These are phyloP conservation scores for Conoideocrella luteorostrata DNA, from an alignment of 2,329 filamentous ascomycete species.

Conservation along the genomic window DNA sequence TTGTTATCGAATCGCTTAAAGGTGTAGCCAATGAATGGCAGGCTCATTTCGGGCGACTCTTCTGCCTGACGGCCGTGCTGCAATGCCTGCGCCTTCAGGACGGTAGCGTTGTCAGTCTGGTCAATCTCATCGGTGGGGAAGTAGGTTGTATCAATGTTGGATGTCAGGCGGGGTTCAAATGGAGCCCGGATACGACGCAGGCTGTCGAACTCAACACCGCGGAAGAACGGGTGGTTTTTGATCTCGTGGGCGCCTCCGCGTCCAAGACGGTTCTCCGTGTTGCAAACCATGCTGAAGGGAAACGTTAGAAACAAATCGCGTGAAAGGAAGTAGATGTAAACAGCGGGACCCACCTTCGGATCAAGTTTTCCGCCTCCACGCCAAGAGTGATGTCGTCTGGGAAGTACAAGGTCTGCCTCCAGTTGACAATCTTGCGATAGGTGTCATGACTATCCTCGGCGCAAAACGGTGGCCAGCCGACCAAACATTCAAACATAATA, in stretches of 20 bases:
- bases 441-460: slow-evolving; percentile 96
- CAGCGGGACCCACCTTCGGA: slow-evolving; percentile 54
- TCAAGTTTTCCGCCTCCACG: slow-evolving; percentile 83
- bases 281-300: slow-evolving; percentile 77
- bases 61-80: slow-evolving; percentile 60
- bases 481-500: slow-evolving; percentile 99
- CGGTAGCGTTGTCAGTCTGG: slow-evolving; percentile 86
- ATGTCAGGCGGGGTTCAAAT: slow-evolving; percentile 89
- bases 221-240: slow-evolving; percentile 93
- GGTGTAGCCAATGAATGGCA: slow-evolving; percentile 63
- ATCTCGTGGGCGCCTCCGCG: slow-evolving; percentile 83
- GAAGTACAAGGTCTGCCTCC: slow-evolving; percentile 92
- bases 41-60: slow-evolving; percentile 86
- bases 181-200: slow-evolving; percentile 89
- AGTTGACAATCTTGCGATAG: slow-evolving; percentile 98
- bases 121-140: slow-evolving; percentile 99
- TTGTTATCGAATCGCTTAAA: slow-evolving; percentile 92
- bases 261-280: slow-evolving; percentile 86
- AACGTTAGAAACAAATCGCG: background rate
- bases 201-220: slow-evolving; percentile 89
- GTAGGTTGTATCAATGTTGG: slow-evolving; percentile 93
- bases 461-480: slow-evolving; percentile 98
- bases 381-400: slow-evolving; percentile 90
- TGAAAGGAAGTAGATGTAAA: background rate
- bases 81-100: slow-evolving; percentile 76